phyloP scores from a whole-genome alignment of 73 alveolate genomes.

The Urostyla sp. region DNA sequence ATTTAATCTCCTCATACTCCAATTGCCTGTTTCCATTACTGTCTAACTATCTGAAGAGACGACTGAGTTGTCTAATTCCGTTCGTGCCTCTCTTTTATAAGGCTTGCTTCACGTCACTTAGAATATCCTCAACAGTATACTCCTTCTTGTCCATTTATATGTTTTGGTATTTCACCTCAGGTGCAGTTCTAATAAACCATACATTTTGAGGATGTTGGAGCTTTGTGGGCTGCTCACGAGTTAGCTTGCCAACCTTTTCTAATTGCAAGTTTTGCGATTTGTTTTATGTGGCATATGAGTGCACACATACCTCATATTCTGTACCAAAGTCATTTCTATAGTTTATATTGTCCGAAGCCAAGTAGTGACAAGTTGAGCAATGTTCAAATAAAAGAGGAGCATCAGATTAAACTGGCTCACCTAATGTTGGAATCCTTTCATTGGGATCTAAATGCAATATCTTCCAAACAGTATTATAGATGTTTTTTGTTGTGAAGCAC shows the following conservation, averaged over 20 bases:
- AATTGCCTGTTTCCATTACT: constrained; percentile 76
- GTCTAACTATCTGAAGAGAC: constrained; percentile 83
- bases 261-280: constrained; percentile 68
- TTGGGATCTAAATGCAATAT: constrained; percentile 76
- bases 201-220: constrained; percentile 56
- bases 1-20: constrained; percentile 77
- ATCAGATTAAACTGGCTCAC: constrained; percentile 79
- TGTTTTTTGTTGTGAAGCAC: constrained; percentile 61
- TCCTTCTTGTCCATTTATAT: no score
- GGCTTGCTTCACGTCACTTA: constrained; percentile 53
- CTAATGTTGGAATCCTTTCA: constrained; percentile 61
- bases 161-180: constrained; percentile 30
- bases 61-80: constrained; percentile 81
- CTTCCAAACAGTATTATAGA: constrained; percentile 82
- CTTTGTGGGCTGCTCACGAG: constrained; percentile 72
- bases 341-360: constrained; percentile 72
- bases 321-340: constrained; percentile 86
- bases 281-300: constrained; percentile 70
- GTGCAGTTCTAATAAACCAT: constrained; percentile 72
- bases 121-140: constrained; percentile 59
- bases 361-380: constrained; percentile 78
- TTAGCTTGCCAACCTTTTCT: constrained; percentile 69
- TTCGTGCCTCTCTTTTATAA: constrained; percentile 66
- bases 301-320: constrained; percentile 86
- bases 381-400: constrained; percentile 80